Evolutionary conservation across 768 basidiomycete species (phyloP), one percentile per base, ranked within the genome.

Genomic region (Rhodotorula kratochvilovae): DNA sequence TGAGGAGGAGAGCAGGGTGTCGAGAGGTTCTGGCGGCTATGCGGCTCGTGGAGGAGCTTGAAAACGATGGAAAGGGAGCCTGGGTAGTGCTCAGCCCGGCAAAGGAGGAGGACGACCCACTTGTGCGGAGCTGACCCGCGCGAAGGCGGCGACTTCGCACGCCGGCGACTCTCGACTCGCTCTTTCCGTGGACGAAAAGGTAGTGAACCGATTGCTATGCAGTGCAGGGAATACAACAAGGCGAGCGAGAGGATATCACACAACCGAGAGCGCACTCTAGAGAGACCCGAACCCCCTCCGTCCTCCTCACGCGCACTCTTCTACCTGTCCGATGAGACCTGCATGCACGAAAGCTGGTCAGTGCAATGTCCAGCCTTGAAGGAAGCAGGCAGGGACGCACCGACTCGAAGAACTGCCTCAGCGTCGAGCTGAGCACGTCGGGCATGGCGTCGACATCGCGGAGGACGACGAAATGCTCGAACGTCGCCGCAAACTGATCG

Each of bases 381-480:
- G 17, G 62, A 43, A 23, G 27, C 11, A 17, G 27, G 12, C 6
- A 50, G 17, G 11, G 12, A 54, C 62, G 51, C 29, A 63, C 62
- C 58, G 58, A 59, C 5, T 75, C 77, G 45, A 78, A 76, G 70
- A 78, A 99, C 80, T 98, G 93, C 77, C 90, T 89, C 70, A 99
- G 81, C 3, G 92, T 96, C 58, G 87, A 87, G 31, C 90, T 85
- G 74, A 99, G 82, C 21, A 96, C 91, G 66, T 93, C 90, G 6
- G 96, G 95, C 48, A 99, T 81, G 27, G 91, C 88, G 80, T 95
- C 92, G 55, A 95, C 91, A 74, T 89, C 86, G 69, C 93, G 83
- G 61, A 99, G 80, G n/a, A 99, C 88, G 59, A 97, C 89, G 76
- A 92, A 98, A 78, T 94, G 95, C 81, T 97, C 92, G 82, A 98